A percentile compares a stretch with the other conserved stretches of the same genome.
These are phyloP conservation scores for Teunomyces panamensis DNA, from an alignment of 805 yeast genomes.

Conservation along the genomic window DNA sequence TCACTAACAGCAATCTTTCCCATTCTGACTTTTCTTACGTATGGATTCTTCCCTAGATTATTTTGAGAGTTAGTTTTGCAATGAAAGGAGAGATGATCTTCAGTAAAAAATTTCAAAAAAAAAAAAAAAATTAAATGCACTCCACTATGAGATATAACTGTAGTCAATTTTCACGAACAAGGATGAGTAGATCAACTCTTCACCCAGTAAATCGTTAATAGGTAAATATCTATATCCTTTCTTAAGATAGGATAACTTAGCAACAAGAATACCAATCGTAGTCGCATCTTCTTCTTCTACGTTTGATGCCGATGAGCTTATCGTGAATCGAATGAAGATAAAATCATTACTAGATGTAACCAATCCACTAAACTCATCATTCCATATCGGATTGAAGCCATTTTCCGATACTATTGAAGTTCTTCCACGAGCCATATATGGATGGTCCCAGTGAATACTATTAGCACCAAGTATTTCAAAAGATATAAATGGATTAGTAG, in stretches of 20 bases:
- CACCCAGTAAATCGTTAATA: constrained; percentile 75
- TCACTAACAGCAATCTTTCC: constrained; percentile 60
- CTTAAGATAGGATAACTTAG: constrained; percentile 60
- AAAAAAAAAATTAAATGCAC: constrained; percentile 3
- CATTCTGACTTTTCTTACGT: constrained; percentile 37
- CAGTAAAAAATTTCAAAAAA: constrained; percentile 4
- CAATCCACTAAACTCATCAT: constrained; percentile 46
- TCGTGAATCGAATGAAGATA: constrained; percentile 51
- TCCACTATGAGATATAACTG: background rate
- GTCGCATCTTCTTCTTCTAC: constrained; percentile 15
- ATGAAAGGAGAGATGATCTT: constrained; percentile 6
- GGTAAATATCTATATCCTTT: constrained; percentile 84
- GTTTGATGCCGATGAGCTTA: constrained; percentile 4
- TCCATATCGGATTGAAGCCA: constrained; percentile 90
- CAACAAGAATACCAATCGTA: constrained; percentile 56
- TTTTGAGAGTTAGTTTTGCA: background rate
- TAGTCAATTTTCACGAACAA: constrained; percentile 38
- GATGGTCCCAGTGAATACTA: constrained; percentile 20
- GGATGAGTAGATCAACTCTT: constrained; percentile 57
- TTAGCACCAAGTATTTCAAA: constrained; percentile 56
- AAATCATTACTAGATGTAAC: constrained; percentile 41
- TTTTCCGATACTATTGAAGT: constrained; percentile 48
- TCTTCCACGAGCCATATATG: constrained; percentile 9
- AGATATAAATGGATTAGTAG: constrained; percentile 59
- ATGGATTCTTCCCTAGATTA: background rate